Conservation (phyloP, 352 stramenopile genomes). For the Phytophthora cactorum region DNA sequence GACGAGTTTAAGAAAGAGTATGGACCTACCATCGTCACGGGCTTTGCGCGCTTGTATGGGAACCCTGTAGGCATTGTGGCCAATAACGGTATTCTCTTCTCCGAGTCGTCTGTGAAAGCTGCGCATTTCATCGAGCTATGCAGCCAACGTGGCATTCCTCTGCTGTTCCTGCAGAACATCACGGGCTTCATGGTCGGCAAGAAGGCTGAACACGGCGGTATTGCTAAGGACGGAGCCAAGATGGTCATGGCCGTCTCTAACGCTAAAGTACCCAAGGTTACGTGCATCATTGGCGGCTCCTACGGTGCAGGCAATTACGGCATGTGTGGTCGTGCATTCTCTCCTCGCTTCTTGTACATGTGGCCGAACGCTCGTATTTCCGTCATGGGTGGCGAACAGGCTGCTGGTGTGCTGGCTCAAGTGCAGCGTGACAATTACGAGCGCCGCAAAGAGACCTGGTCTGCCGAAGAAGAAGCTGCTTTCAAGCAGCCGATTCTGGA, state of each 20-base stretch:
- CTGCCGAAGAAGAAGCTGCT: conserved; percentile 80
- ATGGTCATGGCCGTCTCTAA: conserved; percentile 96
- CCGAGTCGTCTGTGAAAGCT: conserved; percentile 93
- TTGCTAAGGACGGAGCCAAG: conserved; percentile 97
- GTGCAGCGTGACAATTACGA: conserved; percentile 93
- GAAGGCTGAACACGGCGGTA: conserved; percentile 97
- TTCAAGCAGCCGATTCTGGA: conserved; percentile 97
- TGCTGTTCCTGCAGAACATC: conserved; percentile 99
- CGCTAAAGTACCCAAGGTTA: conserved; percentile 97
- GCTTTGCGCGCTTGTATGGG: conserved; percentile 96
- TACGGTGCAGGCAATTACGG: conserved; percentile 98
- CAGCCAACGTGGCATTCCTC: conserved; percentile 94
- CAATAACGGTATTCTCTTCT: conserved; percentile 99
- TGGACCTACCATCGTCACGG: conserved; percentile 96
- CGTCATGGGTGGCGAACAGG: conserved; percentile 98
- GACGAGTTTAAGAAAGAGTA: conserved; percentile 99
- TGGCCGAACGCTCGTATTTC: conserved; percentile 97
- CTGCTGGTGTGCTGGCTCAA: conserved; percentile 95
- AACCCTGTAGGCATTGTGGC: conserved; percentile 96
- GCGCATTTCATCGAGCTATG: conserved; percentile 99
- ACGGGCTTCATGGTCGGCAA: conserved; percentile 98
- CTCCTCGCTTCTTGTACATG: conserved; percentile 97
- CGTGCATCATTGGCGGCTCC: conserved; percentile 96
- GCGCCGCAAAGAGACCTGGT: conserved; percentile 70
- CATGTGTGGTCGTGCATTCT: conserved; percentile 98